Base-by-base conservation (phyloP, 2,329 filamentous ascomycete genomes). In the Orbilia oligospora region DNA sequence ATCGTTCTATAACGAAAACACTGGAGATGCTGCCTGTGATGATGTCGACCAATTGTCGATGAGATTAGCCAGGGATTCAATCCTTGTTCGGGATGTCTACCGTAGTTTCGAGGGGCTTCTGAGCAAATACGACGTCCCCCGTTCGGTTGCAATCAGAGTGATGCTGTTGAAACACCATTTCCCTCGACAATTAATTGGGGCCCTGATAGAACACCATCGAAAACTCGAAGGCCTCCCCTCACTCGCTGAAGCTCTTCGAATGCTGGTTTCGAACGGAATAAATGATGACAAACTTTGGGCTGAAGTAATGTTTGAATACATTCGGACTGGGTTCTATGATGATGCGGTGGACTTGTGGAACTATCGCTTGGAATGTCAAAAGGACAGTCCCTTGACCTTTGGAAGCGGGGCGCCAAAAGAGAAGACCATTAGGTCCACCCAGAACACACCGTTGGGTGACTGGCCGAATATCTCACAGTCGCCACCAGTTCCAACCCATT, bases 301-400 rank as follows among this genome's bases (percentile, higher is more conserved):
- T 2, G 73, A 77, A 9, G 73, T 71, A n/a, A 77, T 77, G 67
- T 77, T 77, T 41, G 73, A 77, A n/a, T 63, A 71, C 33, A 68
- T 77, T 24, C 67, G 73, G 14, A 55, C 67, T 4, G 73, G 64
- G 22, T 77, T 48, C 46, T 77, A 71, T 14, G 73, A 77, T 14
- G 73, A 77, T 64, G 73, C 67, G 2, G 66, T 77, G 12, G 73
- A 77, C 24, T 36, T 77, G 18, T 77, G 73, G 73, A 27, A 68
- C 12, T 55, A 67, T 46, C 56, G 61, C 24, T 30, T 68, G 8
- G 73, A 71, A 16, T 71, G 61, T 22, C 61, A 77, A 51, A 77
- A 71, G 24, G 68, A 66, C 16, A 20, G 66, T 16, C 73, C 73
- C 4, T 56, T 71, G 12, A 55, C 67, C 2, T 27, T 77, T 24